A percentile compares a stretch with the other conserved stretches of the same genome.
Conservation (phyloP, 2,329 filamentous ascomycete genomes). For the Sporothrix inflata region DNA sequence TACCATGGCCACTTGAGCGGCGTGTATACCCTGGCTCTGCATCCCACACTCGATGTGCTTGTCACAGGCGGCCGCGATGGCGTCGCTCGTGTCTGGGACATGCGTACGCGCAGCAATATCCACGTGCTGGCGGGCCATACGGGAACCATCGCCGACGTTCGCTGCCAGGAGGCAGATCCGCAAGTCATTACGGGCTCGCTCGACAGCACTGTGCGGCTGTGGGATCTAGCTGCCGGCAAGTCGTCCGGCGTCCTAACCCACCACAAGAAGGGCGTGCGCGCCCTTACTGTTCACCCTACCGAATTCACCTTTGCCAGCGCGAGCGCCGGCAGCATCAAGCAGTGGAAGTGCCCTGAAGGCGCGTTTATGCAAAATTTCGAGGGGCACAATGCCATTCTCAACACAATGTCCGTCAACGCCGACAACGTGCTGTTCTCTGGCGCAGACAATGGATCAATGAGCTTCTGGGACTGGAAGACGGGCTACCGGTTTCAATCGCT, state of each 20-base stretch:
- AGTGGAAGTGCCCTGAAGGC: slow-evolving; percentile 98
- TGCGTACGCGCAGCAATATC: slow-evolving; percentile 93
- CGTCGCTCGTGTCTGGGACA: slow-evolving; percentile 95
- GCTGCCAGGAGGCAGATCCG: slow-evolving; percentile 94
- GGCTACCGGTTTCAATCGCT: slow-evolving; percentile 88
- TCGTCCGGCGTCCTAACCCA: slow-evolving; percentile 95
- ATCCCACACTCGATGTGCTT: slow-evolving; percentile 91
- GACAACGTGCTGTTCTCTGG: slow-evolving; percentile 95
- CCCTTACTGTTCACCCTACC: slow-evolving; percentile 79
- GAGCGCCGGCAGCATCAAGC: slow-evolving; percentile 93
- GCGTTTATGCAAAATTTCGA: slow-evolving; percentile 99
- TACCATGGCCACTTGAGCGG: slow-evolving; percentile 97
- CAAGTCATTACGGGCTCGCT: slow-evolving; percentile 94
- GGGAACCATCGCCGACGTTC: slow-evolving; percentile 83
- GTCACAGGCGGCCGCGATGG: slow-evolving; percentile 95
- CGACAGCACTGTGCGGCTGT: slow-evolving; percentile 87
- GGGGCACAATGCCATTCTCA: slow-evolving; percentile 95
- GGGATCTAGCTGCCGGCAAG: slow-evolving; percentile 96
- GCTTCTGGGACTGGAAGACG: slow-evolving; percentile 99
- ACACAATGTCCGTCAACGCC: slow-evolving; percentile 88
- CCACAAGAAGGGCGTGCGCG: slow-evolving; percentile 95
- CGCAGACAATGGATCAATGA: slow-evolving; percentile 93
- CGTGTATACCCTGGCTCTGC: slow-evolving; percentile 90
- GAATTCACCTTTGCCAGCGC: slow-evolving; percentile 97
- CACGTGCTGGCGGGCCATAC: slow-evolving; percentile 92